Evolutionary conservation across 805 yeast species (phyloP).

Genomic region (Myxozyma melibiosi): DNA sequence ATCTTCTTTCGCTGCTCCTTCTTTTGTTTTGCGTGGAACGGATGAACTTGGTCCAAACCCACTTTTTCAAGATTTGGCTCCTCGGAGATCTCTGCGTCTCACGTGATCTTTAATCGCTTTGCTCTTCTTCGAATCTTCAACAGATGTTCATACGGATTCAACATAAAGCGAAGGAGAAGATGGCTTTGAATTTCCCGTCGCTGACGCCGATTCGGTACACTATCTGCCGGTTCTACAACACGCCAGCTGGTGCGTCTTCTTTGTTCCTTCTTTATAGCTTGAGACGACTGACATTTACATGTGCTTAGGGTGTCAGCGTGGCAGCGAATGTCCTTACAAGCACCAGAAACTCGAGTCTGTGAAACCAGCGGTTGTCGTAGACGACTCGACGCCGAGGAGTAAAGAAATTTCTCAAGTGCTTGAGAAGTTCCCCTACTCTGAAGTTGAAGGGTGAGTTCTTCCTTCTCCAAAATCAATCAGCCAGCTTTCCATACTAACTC

Average conservation of each 20-base stretch:
- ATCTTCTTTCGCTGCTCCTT: too few species aligned
- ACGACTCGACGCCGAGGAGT: background rate
- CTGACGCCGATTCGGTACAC: slow-evolving; percentile 8
- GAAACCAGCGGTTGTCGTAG: background rate
- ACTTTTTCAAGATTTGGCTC: too few species aligned
- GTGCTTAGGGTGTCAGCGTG: slow-evolving; percentile 19
- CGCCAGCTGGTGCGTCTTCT: slow-evolving; percentile 8
- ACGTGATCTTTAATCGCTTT: too few species aligned
- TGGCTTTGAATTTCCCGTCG: background rate
- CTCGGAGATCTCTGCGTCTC: too few species aligned
- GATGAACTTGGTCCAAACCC: too few species aligned
- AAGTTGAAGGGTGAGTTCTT: slow-evolving; percentile 14
- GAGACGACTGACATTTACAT: slow-evolving; percentile 31
- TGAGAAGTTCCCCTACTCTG: slow-evolving; percentile 10
- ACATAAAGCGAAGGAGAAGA: background rate
- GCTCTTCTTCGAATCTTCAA: too few species aligned
- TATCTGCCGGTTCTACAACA: slow-evolving; percentile 11
- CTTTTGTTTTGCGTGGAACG: too few species aligned
- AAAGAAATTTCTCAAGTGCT: slow-evolving; percentile 11
- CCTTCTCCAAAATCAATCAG: background rate
- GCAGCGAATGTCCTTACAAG: slow-evolving; percentile 14
- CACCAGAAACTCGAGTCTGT: background rate
- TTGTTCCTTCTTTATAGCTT: background rate
- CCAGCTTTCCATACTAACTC: too few species aligned
- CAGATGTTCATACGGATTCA: too few species aligned